Conservation (phyloP, 2,329 filamentous ascomycete genomes). For the Arachnomyces sp. region DNA sequence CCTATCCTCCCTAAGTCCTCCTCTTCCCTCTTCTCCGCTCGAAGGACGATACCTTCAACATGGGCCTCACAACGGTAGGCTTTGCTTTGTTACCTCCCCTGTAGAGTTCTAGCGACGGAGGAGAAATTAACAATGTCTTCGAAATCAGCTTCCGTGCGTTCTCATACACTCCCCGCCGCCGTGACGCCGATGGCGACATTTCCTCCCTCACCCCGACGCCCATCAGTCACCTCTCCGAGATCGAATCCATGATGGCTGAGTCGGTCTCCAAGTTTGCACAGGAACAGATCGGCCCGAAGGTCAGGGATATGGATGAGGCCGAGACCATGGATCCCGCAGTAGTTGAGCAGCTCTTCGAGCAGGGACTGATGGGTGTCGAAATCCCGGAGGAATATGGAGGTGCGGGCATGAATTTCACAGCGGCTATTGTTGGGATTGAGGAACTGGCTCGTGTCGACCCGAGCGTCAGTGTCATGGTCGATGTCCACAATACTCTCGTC, state of each 20-base stretch:
- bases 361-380: constrained; percentile 94
- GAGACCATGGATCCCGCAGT: constrained; percentile 85
- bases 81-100: not conserved
- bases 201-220: constrained; percentile 78
- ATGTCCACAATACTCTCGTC: constrained; percentile 97
- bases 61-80: constrained; percentile 36
- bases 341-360: constrained; percentile 92
- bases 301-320: constrained; percentile 94
- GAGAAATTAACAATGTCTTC: constrained; percentile 1
- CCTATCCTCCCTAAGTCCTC: constrained; percentile 35
- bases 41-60: constrained; percentile 27
- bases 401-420: constrained; percentile 97
- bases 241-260: constrained; percentile 82
- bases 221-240: constrained; percentile 86
- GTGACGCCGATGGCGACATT: constrained; percentile 52
- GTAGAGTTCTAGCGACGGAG: not conserved
- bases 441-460: constrained; percentile 91
- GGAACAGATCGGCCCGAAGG: constrained; percentile 81
- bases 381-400: constrained; percentile 96
- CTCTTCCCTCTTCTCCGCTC: constrained; percentile 31
- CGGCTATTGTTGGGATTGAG: constrained; percentile 93
- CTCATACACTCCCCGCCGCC: constrained; percentile 52
- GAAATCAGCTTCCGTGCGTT: constrained; percentile 44
- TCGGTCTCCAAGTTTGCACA: constrained; percentile 84
- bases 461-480: constrained; percentile 87